Evolutionary conservation across 495 filamentous ascomycete genomes (phyloP), one percentile per base, ranked within the genome.

Genomic region (Cercophora newfieldiana): DNA sequence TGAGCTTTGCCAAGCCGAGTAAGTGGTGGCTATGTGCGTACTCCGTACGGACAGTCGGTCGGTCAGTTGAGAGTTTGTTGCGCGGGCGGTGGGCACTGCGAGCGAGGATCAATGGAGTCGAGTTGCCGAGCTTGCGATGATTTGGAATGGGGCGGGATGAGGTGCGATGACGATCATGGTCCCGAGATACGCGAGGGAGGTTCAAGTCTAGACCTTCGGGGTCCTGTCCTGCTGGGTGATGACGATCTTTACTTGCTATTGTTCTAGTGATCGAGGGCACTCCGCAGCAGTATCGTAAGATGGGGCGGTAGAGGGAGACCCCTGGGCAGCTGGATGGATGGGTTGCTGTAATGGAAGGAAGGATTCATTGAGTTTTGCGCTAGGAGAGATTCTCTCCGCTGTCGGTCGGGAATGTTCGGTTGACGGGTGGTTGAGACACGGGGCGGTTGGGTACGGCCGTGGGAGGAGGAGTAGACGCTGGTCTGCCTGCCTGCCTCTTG

Each of bases 341-440:
- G 5, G 12, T 12, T 33, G 30, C 30, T 33, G 5, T 12, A 33
- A 12, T 33, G 30, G 5, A 33, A 33, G 30, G 4, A 33, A 12
- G 30, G 5, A 44, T 16, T 44, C 37, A 14, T 44, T 44, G 37
- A 44, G 2, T 44, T 16, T 14, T 44, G 37, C 37, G 37, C 37
- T 44, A 44, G 10, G 37, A 16, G 10, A 44, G 2, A 16, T 44
- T 44, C 18, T 8, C 37, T 6, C 4, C 37, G 3, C 10, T 44
- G 3, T 16, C 30, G 12, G 12, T 33, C 30, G 37, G 37, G 12
- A 16, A 44, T 44, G 37, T 8, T 44, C 37, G 22, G 53, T 66
- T 44, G 56, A 44, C 1, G 44, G 37, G 8, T 47, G 58, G 25
- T 25, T 66, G 57, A 53, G 56, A 22, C 54, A 55, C 18, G 30